phyloP scores from a whole-genome alignment of 2,329 filamentous ascomycete genomes.

The Colletotrichum godetiae region DNA sequence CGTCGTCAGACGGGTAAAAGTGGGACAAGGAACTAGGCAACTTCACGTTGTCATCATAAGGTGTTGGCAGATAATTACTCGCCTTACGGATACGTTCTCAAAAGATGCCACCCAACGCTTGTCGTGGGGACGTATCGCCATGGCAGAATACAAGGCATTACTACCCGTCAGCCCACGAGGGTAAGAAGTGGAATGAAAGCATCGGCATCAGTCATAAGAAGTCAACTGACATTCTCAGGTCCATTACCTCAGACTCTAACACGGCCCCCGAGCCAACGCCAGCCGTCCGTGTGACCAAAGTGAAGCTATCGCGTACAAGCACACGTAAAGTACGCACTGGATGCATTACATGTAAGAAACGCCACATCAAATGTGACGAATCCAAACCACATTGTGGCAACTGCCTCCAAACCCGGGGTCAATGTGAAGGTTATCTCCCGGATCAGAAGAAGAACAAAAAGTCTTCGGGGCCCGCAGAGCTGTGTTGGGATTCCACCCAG shows the following conservation, averaged over 20 bases:
- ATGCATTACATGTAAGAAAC: slow-evolving; percentile 37
- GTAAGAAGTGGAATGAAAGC: neutral
- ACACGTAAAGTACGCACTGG: slow-evolving; percentile 36
- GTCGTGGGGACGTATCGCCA: neutral
- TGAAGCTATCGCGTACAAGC: slow-evolving; percentile 33
- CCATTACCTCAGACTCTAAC: neutral
- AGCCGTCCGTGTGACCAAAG: neutral
- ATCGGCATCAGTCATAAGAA: neutral
- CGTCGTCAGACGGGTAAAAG: neutral
- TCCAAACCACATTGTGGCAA: slow-evolving; percentile 35
- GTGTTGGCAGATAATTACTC: too few species aligned
- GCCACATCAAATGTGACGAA: slow-evolving; percentile 38
- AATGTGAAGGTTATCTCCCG: slow-evolving; percentile 35
- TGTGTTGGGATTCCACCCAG: slow-evolving; percentile 41
- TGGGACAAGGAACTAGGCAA: neutral
- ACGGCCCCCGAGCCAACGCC: neutral
- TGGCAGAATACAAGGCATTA: neutral
- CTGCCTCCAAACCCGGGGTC: slow-evolving; percentile 30
- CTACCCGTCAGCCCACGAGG: neutral
- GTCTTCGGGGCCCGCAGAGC: slow-evolving; percentile 28
- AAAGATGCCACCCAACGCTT: neutral
- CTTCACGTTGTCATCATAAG: neutral
- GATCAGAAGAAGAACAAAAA: slow-evolving; percentile 29
- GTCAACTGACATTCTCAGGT: neutral
- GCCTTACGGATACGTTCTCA: neutral